Base-by-base conservation (phyloP, 208 protist species). In the Tritrichomonas foetus region DNA sequence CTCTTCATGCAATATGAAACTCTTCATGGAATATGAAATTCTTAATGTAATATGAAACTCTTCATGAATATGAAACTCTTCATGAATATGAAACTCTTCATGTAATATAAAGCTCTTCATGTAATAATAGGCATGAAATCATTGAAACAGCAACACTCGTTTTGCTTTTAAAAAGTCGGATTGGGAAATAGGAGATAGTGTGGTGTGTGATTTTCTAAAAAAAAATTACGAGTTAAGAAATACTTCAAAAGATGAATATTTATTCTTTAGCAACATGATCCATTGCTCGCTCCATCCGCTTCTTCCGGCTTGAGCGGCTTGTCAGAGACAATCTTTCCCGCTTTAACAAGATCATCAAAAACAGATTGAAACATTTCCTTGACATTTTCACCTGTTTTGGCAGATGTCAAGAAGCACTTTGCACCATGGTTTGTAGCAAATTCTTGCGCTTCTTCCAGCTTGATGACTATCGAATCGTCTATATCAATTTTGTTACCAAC, bases 401-500 rank as follows among this genome's bases (percentile, higher is more conserved):
- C 78, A 39, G 78, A 89, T 27, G 78, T 27, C 0, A 89, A 50
- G 30, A 89, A 89, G 8, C 33, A 20, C 27, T 89, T 44, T 3
- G 78, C 78, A 16, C 27, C 27, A 39, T 89, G 44, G 33, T n/a
- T 5, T 22, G 53, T 20, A 57, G 78, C 78, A 89, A 89, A 89
- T 36, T n/a, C 5, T 61, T 61, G 78, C 8, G 78, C 78, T 39
- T 89, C 47, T 57, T 53, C 78, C 33, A 8, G 0, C 3, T 27
- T 8, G 27, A n/a, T 8, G 14, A 33, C 47, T 25, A 49, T 57
- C 3, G 33, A n/a, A 57, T 30, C 47, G 8, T 44, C 78, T 33
- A 89, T 89, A 89, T 89, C 78, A 57, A 89, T 57, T 89, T 89
- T 89, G 57, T 89, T 89, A 57, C 78, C 78, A 27, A 89, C 78